Percentiles rank a stretch among this genome's conserved stretches.
Evolutionary conservation across 495 filamentous ascomycete genomes (phyloP).

Genomic region (Aspergillus coremiiformis): DNA sequence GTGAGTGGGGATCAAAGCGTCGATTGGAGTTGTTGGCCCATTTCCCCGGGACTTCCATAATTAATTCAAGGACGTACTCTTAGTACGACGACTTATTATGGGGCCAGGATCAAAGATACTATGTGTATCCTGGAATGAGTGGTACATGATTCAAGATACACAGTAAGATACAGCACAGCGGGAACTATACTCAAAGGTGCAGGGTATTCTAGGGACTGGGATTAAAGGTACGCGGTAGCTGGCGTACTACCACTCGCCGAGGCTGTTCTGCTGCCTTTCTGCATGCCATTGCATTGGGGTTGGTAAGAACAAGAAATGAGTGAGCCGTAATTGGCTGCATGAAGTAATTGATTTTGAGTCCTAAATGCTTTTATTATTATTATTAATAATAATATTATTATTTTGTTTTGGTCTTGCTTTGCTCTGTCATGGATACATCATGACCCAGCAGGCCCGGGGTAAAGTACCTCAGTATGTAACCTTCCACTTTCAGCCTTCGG

Average conservation of each 20-base stretch:
- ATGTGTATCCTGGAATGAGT: not conserved
- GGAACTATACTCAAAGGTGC: not conserved
- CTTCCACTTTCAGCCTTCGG: not conserved
- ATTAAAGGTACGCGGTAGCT: not conserved
- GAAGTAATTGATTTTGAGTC: not conserved
- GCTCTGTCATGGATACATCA: no score
- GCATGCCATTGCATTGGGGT: not conserved
- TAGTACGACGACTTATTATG: not conserved
- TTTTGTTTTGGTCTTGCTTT: not conserved
- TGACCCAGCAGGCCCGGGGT: no score
- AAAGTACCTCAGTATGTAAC: no score
- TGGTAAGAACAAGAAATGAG: not conserved
- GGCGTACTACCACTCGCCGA: no score
- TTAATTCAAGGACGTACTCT: not conserved
- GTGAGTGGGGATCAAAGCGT: conserved; percentile 5
- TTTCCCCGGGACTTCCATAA: not conserved
- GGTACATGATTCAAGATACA: not conserved
- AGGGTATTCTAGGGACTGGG: not conserved
- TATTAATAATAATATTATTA: not conserved
- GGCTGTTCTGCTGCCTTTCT: no score
- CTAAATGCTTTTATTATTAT: no score
- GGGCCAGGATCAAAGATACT: not conserved
- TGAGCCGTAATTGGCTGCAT: not conserved
- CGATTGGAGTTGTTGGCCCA: conserved; percentile 6
- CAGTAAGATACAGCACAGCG: not conserved